phyloP scores from a whole-genome alignment of 2,329 filamentous ascomycete species.

The Cladophialophora exuberans region DNA sequence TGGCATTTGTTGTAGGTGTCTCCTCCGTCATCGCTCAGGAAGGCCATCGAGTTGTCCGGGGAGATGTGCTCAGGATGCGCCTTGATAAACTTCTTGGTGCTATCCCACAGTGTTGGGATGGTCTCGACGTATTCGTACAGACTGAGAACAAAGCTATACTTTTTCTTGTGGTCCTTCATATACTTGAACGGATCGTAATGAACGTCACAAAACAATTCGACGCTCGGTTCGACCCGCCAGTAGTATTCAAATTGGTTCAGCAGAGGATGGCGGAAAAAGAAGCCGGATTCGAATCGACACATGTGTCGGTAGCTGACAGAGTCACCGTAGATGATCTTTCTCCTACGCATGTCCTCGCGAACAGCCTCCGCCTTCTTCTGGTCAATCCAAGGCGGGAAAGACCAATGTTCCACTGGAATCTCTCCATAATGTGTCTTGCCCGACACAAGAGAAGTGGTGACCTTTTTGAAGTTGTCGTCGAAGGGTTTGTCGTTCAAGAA shows the following conservation, averaged over 20 bases:
- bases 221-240: constrained; percentile 97
- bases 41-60: constrained; percentile 82
- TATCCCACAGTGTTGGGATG: constrained; percentile 94
- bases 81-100: constrained; percentile 90
- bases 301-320: constrained; percentile 97
- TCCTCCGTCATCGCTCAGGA: constrained; percentile 88
- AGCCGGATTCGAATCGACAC: constrained; percentile 98
- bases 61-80: constrained; percentile 86
- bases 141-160: constrained; percentile 96
- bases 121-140: constrained; percentile 97
- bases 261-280: constrained; percentile 94
- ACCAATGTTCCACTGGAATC: constrained; percentile 94
- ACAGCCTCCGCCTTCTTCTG: constrained; percentile 89
- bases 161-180: constrained; percentile 96
- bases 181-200: constrained; percentile 94
- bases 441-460: constrained; percentile 87
- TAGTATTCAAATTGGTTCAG: constrained; percentile 99
- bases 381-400: constrained; percentile 93
- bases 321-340: constrained; percentile 98
- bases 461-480: constrained; percentile 87
- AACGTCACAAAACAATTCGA: constrained; percentile 95
- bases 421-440: constrained; percentile 88
- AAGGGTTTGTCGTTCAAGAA: constrained; percentile 97
- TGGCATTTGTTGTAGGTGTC: constrained; percentile 97
- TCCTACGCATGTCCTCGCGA: constrained; percentile 88